Evolutionary conservation across 148 eudicot species (phyloP), one percentile per base, ranked within the genome.

Genomic region (Silene latifolia): DNA sequence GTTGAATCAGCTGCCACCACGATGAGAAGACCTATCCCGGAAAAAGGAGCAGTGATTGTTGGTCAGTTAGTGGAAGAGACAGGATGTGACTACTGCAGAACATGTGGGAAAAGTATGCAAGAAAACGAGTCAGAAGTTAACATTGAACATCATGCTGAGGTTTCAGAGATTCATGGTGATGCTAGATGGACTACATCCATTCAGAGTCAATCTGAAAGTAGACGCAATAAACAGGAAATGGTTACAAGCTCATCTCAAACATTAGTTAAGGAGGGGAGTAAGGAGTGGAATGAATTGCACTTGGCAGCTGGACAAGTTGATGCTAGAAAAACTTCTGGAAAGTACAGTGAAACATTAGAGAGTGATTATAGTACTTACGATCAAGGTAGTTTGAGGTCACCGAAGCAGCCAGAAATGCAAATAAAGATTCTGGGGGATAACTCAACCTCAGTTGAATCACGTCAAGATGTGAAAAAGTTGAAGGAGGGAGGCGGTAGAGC

Each of bases 11-110:
- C 72, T 75, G 72, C 83, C 20, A 78, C 79, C 69, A 72, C 82
- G 21, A 71, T 61, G 53, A 80, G 76, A 56, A 72, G 39, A 61
- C 80, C 69, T 56, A 60, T 77, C 65, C 77, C 72, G n/a, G 79
- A 68, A 64, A 68, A 63, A 46, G 83, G 72, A 20, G 74, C 77
- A 12, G 65, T 62, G 32, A 63, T 73, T 46, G 76, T 69, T 20
- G 75, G 57, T 44, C 58, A 75, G 77, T 80, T 72, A 25, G 56
- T 81, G 72, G 73, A 74, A 69, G 75, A 83, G 76, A 74, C 76
- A 77, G 80, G 76, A 73, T 75, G 83, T 67, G 85, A 83, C 57
- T 81, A 76, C 76, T 56, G 66, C 69, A 71, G 70, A 81, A 67
- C 82, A 32, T 84, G 80, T 79, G 87, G 80, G 24, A 80, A 23